Conservation (phyloP, 2,329 filamentous ascomycete genomes). For the Paecilomyces dactylethromorphus region DNA sequence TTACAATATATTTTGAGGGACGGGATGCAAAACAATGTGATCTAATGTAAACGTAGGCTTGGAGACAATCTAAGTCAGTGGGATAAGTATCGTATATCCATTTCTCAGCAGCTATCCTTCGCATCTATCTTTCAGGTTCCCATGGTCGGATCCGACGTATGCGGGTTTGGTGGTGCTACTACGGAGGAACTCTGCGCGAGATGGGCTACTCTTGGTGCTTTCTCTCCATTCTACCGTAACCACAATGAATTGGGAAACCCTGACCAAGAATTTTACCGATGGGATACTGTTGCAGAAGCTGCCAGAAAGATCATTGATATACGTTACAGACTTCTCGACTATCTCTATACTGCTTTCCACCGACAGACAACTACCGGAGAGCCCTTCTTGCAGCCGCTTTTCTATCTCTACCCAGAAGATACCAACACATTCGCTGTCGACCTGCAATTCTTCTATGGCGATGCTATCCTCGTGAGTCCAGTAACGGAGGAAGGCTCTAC, state of each 20-base stretch:
- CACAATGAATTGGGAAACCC: conserved; percentile 53
- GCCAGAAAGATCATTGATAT: conserved; percentile 63
- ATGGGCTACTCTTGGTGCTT: conserved; percentile 69
- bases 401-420: conserved; percentile 62
- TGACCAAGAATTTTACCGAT: conserved; percentile 69
- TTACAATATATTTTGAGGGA: neutral
- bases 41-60: conserved; percentile 43
- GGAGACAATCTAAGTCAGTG: conserved; percentile 56
- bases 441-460: conserved; percentile 55
- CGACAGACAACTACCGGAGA: conserved; percentile 54
- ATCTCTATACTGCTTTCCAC: conserved; percentile 68
- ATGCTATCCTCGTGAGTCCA: conserved; percentile 50
- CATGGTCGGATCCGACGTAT: conserved; percentile 67
- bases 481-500: conserved; percentile 48
- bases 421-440: conserved; percentile 46
- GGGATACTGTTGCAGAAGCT: conserved; percentile 56
- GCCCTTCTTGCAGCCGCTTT: conserved; percentile 63
- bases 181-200: conserved; percentile 65
- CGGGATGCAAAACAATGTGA: conserved; percentile 21
- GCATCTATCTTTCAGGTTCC: conserved; percentile 61
- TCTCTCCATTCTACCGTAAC: conserved; percentile 69
- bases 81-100: conserved; percentile 53
- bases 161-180: conserved; percentile 64
- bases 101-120: conserved; percentile 55
- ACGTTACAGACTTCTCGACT: conserved; percentile 72